Evolutionary conservation across 2,329 filamentous ascomycete species (phyloP).

Genomic region (Fusarium nelsonii): DNA sequence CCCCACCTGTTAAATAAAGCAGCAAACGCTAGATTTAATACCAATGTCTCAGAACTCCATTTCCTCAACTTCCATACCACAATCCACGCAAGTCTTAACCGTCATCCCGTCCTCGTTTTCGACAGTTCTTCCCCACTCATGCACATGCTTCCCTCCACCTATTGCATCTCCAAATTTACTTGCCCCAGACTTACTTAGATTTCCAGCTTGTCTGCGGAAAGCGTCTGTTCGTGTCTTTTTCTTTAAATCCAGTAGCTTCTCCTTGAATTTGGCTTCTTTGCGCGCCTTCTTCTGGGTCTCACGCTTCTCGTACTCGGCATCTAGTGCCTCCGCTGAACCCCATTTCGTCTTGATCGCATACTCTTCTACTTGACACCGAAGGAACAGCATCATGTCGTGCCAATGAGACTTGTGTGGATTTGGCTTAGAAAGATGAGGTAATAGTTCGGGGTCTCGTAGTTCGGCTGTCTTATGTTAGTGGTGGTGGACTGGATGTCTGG

Average conservation of each 20-base stretch:
- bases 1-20: neutral
- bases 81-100: conserved; percentile 82
- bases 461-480: conserved; percentile 69
- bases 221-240: conserved; percentile 93
- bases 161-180: conserved; percentile 82
- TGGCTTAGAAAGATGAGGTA: conserved; percentile 88
- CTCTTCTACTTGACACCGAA: conserved; percentile 93
- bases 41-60: conserved; percentile 64
- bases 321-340: conserved; percentile 86
- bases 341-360: conserved; percentile 93
- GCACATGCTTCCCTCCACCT: conserved; percentile 79
- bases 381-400: conserved; percentile 99
- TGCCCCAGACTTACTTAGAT: conserved; percentile 65
- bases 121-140: conserved; percentile 84
- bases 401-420: conserved; percentile 97
- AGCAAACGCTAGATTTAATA: conserved; percentile 45
- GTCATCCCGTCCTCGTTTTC: conserved; percentile 79
- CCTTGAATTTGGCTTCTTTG: conserved; percentile 92
- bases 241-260: conserved; percentile 89
- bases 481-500: neutral
- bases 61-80: conserved; percentile 84
- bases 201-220: conserved; percentile 77
- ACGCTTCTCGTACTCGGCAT: conserved; percentile 87
- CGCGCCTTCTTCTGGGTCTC: conserved; percentile 83
- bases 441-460: conserved; percentile 85